Conservation (phyloP, 768 basidiomycete species). For the Trametes villosa region DNA sequence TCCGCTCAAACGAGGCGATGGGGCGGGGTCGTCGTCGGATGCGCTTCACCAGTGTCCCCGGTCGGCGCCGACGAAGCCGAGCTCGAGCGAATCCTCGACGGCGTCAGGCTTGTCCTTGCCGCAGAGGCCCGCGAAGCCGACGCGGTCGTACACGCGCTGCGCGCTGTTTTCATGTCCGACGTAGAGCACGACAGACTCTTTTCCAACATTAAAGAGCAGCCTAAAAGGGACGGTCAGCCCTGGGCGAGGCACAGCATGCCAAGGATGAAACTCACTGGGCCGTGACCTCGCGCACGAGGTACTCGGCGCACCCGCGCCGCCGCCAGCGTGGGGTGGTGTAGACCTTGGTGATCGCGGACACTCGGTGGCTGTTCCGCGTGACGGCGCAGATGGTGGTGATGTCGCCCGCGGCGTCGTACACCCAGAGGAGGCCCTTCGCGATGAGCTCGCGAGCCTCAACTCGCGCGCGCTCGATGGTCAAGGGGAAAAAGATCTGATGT, state of each 20-base stretch:
- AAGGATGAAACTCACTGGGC: conserved; percentile 40
- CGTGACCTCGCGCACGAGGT: conserved; percentile 53
- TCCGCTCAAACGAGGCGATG: background rate
- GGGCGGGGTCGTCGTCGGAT: background rate
- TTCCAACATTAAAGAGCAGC: conserved; percentile 46
- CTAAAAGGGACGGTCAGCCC: conserved; percentile 36
- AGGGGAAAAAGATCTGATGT: conserved; percentile 49
- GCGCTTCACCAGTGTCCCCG: conserved; percentile 57
- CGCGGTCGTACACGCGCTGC: conserved; percentile 54
- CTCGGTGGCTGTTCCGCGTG: conserved; percentile 52
- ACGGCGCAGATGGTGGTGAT: conserved; percentile 58
- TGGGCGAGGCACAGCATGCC: too few relatives aligned
- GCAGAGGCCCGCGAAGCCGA: conserved; percentile 55
- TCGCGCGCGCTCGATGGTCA: conserved; percentile 43
- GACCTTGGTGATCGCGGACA: conserved; percentile 62
- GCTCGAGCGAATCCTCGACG: conserved; percentile 54
- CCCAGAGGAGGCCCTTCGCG: conserved; percentile 53
- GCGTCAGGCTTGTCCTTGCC: conserved; percentile 43
- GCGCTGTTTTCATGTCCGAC: conserved; percentile 57
- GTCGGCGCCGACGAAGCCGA: conserved; percentile 52
- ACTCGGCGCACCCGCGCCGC: conserved; percentile 53
- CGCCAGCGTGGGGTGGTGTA: conserved; percentile 53
- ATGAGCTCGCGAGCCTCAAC: conserved; percentile 54
- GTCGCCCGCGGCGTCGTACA: conserved; percentile 48
- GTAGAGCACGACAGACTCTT: conserved; percentile 55